phyloP scores from a whole-genome alignment of 305 asterid species.

The Ilex paraguariensis region DNA sequence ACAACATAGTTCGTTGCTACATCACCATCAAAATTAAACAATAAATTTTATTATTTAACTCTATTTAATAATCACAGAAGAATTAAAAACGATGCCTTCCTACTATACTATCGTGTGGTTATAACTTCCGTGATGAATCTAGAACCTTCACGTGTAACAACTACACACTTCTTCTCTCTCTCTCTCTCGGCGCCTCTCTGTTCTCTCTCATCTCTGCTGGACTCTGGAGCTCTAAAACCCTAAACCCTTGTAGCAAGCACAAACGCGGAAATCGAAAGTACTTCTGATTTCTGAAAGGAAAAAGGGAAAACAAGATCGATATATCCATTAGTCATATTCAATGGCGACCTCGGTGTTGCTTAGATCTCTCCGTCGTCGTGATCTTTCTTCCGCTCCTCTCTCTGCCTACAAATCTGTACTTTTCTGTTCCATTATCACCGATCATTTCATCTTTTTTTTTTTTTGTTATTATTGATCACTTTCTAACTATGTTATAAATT shows the following conservation, averaged over 20 bases:
- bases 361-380: slow-evolving; percentile 73
- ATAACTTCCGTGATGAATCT: neutral
- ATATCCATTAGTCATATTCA: neutral
- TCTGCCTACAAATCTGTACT: slow-evolving; percentile 47
- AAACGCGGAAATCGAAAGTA: too few relatives aligned
- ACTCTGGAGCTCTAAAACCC: neutral
- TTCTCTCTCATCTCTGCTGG: neutral
- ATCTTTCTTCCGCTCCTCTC: slow-evolving; percentile 41
- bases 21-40: too few relatives aligned
- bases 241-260: neutral
- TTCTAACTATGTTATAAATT: too few relatives aligned
- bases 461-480: too few relatives aligned
- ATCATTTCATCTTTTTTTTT: neutral
- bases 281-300: too few relatives aligned
- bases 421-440: neutral
- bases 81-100: too few relatives aligned
- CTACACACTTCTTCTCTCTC: neutral
- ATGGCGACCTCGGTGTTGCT: slow-evolving; percentile 66
- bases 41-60: too few relatives aligned
- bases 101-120: too few relatives aligned
- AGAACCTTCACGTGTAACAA: neutral
- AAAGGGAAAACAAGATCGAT: too few relatives aligned
- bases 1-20: too few relatives aligned
- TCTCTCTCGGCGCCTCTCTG: neutral
- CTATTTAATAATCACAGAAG: too few relatives aligned